phyloP scores from a whole-genome alignment of 495 filamentous ascomycete genomes.

The Trypethelium eluteriae region DNA sequence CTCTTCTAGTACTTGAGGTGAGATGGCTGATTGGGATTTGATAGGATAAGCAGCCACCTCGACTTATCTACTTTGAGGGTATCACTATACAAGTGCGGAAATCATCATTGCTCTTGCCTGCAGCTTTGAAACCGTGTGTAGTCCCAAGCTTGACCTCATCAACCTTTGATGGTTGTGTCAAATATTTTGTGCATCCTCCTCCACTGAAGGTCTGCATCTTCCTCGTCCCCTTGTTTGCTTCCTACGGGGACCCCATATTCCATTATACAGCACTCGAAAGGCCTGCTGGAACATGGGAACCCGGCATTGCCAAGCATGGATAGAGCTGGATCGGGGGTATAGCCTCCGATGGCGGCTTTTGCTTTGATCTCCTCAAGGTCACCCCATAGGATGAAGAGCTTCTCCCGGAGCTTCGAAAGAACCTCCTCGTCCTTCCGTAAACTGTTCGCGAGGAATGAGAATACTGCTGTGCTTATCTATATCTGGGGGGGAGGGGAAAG shows the following conservation, averaged over 20 bases:
- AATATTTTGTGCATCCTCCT: conserved; percentile 48
- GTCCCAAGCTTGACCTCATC: neutral
- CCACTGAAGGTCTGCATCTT: conserved; percentile 34
- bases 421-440: conserved; percentile 45
- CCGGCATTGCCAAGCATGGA: neutral
- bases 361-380: conserved; percentile 65
- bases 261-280: conserved; percentile 54
- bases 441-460: conserved; percentile 31
- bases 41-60: neutral
- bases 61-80: neutral
- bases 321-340: conserved; percentile 7
- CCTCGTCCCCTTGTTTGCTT: conserved; percentile 26
- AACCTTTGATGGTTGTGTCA: conserved; percentile 43
- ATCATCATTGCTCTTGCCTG: neutral
- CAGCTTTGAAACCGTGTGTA: neutral
- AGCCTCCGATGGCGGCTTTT: conserved; percentile 15
- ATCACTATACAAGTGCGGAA: neutral
- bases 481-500: conserved; percentile 13
- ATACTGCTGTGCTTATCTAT: conserved; percentile 10
- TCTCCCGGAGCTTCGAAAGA: conserved; percentile 53
- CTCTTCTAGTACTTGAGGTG: too few species aligned
- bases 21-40: too few species aligned
- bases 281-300: conserved; percentile 30
- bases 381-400: conserved; percentile 78
- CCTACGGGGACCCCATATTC: conserved; percentile 49